Base-by-base conservation (phyloP, 164 flowering plant species). In the Litsea cubeba region DNA sequence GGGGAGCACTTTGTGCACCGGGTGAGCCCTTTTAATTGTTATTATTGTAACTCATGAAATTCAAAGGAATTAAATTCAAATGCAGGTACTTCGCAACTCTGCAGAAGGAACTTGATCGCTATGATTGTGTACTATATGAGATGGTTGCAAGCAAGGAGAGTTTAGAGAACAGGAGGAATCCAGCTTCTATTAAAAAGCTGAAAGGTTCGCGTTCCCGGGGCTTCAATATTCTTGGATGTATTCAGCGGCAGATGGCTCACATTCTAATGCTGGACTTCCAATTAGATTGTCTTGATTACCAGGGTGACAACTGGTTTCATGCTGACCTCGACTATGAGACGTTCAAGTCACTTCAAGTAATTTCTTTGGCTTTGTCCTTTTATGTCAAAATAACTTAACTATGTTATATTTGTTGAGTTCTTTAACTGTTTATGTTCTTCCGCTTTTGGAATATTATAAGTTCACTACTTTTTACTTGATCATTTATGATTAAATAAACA, bases 271-370 rank as follows among this genome's bases (percentile, higher is more conserved):
- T 93, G 71, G 97, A 95, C 80, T 95, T 95, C 79, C 99, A 95
- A 72, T 86, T 95, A 76, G 99, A 95, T n/a, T 91, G 98, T 83
- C 90, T 95, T 76, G 90, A 91, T 77, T 95, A 93, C 79, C 81
- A 89, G 63, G 83, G 86, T 69, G 87, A 84, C 58, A 93, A 89
- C 71, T 95, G 97, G 97, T 90, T 87, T 76, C 97, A 95, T 73
- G 99, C 99, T 11, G 99, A 95, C 84, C 93, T 95, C 68, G 99
- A 95, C 74, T 88, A 72, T 76, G 99, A 95, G 85, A 93, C 99
- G 32, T 95, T 95, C 84, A 82, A 87, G 82, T 71, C 81, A 51
- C 97, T 91, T 78, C 99, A 95, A 98, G 99, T 95, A 74, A 40
- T 24, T n/a, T 69, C 24, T 18, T 74, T 60, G 8, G 28, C 40